phyloP scores from a whole-genome alignment of 306 rosid species.

The Cyamopsis tetragonoloba region DNA sequence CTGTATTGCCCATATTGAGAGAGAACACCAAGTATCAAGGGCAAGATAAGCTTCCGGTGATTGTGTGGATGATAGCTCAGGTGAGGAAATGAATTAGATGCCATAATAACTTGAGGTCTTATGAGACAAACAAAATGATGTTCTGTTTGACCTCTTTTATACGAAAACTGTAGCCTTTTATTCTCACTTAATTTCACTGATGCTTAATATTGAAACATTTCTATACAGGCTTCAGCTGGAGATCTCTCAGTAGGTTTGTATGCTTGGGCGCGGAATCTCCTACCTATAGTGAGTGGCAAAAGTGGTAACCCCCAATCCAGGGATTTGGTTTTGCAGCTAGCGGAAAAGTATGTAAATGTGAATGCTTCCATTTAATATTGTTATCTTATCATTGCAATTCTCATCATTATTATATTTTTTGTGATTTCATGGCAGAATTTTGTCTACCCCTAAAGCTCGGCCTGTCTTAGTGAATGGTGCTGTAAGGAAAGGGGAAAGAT shows the following conservation, averaged over 20 bases:
- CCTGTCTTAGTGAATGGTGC: conserved; percentile 73
- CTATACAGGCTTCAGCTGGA: conserved; percentile 62
- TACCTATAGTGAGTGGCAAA: conserved; percentile 70
- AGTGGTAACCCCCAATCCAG: conserved; percentile 79
- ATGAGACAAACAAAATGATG: neutral
- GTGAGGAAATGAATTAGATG: conserved; percentile 44
- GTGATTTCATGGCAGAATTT: conserved; percentile 52
- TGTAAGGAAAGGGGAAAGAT: conserved; percentile 85
- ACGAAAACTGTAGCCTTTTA: neutral
- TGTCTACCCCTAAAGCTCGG: conserved; percentile 83
- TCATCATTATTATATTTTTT: neutral
- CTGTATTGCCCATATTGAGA: conserved; percentile 57
- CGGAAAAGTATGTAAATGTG: conserved; percentile 59
- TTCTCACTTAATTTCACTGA: conserved; percentile 6
- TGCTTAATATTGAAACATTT: conserved; percentile 18
- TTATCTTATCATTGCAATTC: neutral
- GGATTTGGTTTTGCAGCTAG: conserved; percentile 83
- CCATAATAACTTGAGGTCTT: neutral
- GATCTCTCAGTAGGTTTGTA: conserved; percentile 80
- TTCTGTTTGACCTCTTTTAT: neutral
- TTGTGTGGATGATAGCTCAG: conserved; percentile 80
- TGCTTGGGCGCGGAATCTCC: conserved; percentile 79
- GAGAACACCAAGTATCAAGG: conserved; percentile 81
- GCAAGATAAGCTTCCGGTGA: conserved; percentile 83
- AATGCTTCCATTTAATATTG: neutral